Conservation (phyloP, 208 protist genomes). For the Leishmania lainsoni region DNA sequence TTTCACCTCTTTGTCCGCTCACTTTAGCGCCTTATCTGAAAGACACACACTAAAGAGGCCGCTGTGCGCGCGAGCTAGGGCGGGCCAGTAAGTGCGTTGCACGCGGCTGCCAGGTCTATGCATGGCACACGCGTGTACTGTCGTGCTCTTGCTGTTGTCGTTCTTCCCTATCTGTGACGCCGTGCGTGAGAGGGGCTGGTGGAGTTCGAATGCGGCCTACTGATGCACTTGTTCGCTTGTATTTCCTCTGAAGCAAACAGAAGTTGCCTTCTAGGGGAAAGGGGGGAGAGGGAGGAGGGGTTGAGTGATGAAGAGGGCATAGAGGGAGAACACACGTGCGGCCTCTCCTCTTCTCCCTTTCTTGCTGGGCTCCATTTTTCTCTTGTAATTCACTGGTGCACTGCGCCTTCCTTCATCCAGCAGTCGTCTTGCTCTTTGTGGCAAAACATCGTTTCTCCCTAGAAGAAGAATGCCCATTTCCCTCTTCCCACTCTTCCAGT, state of each 20-base stretch:
- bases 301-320: not conserved
- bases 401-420: not conserved
- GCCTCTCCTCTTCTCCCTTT: not conserved
- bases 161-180: not conserved
- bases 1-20: not conserved
- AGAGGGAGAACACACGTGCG: not conserved
- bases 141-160: not conserved
- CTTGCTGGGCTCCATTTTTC: not conserved
- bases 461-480: not conserved
- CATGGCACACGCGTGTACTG: not conserved
- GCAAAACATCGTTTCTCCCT: not conserved
- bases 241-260: not conserved
- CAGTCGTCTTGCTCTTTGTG: not conserved
- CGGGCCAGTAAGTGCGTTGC: not conserved
- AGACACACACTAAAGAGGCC: too few relatives aligned
- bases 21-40: too few relatives aligned
- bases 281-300: not conserved
- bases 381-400: not conserved
- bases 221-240: not conserved
- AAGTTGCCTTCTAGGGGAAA: not conserved
- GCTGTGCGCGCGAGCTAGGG: not conserved
- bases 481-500: not conserved
- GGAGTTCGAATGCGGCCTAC: not conserved
- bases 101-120: not conserved
- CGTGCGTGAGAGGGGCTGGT: not conserved